phyloP scores from a whole-genome alignment of 768 basidiomycete genomes.

The Coprinopsis strossmayeri region DNA sequence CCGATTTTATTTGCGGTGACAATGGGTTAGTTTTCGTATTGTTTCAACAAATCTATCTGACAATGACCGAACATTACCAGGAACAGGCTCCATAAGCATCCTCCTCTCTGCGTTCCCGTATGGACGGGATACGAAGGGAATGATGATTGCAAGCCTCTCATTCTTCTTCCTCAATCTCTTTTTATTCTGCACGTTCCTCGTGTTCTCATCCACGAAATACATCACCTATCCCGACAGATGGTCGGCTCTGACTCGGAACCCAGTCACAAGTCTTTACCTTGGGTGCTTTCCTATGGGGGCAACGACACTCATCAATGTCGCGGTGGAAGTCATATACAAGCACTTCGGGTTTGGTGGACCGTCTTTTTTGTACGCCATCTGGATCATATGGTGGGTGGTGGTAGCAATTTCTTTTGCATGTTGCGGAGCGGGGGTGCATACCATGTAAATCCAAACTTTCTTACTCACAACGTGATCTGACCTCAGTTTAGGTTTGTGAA shows the following conservation, averaged over 20 bases:
- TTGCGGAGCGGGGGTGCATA: constrained; percentile 55
- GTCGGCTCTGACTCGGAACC: constrained; percentile 35
- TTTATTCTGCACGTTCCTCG: constrained; percentile 46
- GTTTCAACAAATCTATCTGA: background rate
- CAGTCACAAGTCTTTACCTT: constrained; percentile 36
- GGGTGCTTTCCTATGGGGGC: constrained; percentile 56
- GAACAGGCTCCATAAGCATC: constrained; percentile 45
- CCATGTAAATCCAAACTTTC: constrained; percentile 48
- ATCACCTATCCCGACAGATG: constrained; percentile 42
- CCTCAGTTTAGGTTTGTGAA: constrained; percentile 39
- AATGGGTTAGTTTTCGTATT: constrained; percentile 29
- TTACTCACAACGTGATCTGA: background rate
- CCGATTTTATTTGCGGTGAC: constrained; percentile 37
- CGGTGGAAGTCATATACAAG: constrained; percentile 37
- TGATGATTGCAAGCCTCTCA: constrained; percentile 31
- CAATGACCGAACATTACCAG: constrained; percentile 17
- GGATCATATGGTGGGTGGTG: constrained; percentile 70
- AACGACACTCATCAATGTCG: constrained; percentile 50
- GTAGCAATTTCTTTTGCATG: constrained; percentile 47
- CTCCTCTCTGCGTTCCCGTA: constrained; percentile 57
- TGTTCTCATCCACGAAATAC: constrained; percentile 44
- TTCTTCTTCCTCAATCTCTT: constrained; percentile 56
- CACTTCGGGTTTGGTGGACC: constrained; percentile 44
- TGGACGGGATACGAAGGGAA: constrained; percentile 29
- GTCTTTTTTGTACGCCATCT: constrained; percentile 46